phyloP scores from a whole-genome alignment of 2,329 filamentous ascomycete genomes.

The Aureobasidium pullulans region DNA sequence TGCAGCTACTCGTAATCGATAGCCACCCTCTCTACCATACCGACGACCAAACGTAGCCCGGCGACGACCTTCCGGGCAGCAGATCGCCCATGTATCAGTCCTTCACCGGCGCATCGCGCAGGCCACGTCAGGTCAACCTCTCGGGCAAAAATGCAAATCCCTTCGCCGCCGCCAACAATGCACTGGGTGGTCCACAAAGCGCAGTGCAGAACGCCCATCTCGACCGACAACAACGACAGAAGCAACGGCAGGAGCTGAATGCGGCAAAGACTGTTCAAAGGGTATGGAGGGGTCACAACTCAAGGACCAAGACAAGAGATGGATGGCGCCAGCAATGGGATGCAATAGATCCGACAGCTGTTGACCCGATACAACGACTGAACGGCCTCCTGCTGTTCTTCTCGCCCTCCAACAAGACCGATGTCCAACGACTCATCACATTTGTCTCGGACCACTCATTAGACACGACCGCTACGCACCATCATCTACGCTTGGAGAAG shows the following conservation, averaged over 20 bases:
- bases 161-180: conserved; percentile 55
- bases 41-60: background rate
- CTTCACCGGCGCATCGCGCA: conserved; percentile 81
- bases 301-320: conserved; percentile 52
- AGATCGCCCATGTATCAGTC: conserved; percentile 67
- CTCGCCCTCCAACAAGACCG: conserved; percentile 29
- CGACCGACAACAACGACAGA: conserved; percentile 71
- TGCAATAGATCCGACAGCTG: conserved; percentile 30
- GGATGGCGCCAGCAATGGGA: conserved; percentile 58
- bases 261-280: conserved; percentile 69
- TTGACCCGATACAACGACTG: conserved; percentile 33
- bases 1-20: background rate
- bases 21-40: background rate
- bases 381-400: conserved; percentile 39
- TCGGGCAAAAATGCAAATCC: conserved; percentile 78
- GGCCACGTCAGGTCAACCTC: conserved; percentile 86
- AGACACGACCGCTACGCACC: conserved; percentile 24
- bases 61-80: background rate
- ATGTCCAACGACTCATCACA: conserved; percentile 33
- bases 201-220: conserved; percentile 81
- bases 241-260: conserved; percentile 68
- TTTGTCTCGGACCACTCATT: conserved; percentile 20
- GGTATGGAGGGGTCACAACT: conserved; percentile 70
- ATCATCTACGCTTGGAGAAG: conserved; percentile 35
- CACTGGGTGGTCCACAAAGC: conserved; percentile 58